phyloP scores from a whole-genome alignment of 176 grass and related monocot genomes.

The Typha latifolia region DNA sequence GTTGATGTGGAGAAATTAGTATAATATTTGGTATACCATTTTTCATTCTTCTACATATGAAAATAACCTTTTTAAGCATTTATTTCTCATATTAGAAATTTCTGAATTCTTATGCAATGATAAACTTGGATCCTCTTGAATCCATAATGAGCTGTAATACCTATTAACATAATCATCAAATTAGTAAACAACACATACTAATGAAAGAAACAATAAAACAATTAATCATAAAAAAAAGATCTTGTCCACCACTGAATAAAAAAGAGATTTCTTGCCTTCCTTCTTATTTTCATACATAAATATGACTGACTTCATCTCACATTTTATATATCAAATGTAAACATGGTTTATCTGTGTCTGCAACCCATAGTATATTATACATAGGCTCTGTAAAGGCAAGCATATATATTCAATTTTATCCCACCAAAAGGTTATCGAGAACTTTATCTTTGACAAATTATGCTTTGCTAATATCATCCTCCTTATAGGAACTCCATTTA shows the following conservation, averaged over 20 bases:
- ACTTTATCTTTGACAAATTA: no score
- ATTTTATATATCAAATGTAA: constrained; percentile 21
- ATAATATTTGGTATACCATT: neutral
- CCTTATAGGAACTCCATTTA: neutral
- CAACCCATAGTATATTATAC: no score
- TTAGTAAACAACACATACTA: neutral
- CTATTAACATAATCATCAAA: neutral
- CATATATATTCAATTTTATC: no score
- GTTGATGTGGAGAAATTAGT: neutral
- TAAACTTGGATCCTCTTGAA: neutral
- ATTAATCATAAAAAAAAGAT: no score
- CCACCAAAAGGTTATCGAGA: no score
- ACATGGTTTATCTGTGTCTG: neutral
- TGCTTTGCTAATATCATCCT: neutral
- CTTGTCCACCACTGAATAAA: no score
- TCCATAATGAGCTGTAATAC: neutral
- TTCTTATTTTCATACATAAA: no score
- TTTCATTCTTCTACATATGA: neutral
- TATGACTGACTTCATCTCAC: constrained; percentile 12
- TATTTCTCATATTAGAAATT: neutral
- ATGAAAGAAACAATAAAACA: neutral
- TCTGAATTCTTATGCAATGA: neutral
- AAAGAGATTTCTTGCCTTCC: no score
- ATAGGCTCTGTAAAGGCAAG: no score
- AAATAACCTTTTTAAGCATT: neutral